Conservation (phyloP, 2,329 filamentous ascomycete species). For the Passalora sequoiae region DNA sequence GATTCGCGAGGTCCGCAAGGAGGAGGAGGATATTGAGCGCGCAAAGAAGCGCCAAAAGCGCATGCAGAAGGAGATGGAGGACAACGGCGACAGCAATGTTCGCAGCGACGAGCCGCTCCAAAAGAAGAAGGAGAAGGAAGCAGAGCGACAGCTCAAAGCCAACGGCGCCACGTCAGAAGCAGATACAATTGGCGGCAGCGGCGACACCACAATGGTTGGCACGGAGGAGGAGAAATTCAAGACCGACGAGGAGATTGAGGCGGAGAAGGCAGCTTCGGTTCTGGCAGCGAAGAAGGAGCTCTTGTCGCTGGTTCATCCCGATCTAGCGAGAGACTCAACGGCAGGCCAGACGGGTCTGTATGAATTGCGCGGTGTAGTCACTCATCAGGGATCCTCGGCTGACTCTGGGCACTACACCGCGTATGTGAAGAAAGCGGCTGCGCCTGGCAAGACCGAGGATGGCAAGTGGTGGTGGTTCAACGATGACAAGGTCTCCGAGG, state of each 20-base stretch:
- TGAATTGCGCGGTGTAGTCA: constrained; percentile 88
- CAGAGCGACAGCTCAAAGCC: constrained; percentile 40
- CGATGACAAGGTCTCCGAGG: constrained; percentile 93
- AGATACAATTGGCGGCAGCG: constrained; percentile 48
- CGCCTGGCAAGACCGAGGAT: constrained; percentile 77
- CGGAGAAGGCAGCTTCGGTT: constrained; percentile 71
- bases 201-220: constrained; percentile 69
- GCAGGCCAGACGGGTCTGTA: constrained; percentile 93
- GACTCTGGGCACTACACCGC: constrained; percentile 98
- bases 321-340: constrained; percentile 69
- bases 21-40: constrained; percentile 87
- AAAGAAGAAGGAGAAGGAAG: constrained; percentile 77
- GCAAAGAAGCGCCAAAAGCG: constrained; percentile 87
- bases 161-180: constrained; percentile 35
- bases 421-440: constrained; percentile 91
- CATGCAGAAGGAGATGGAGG: constrained; percentile 52
- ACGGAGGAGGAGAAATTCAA: constrained; percentile 81
- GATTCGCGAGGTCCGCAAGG: constrained; percentile 89
- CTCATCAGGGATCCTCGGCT: constrained; percentile 92
- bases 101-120: constrained; percentile 63
- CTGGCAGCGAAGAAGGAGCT: constrained; percentile 83
- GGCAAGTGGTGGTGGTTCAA: constrained; percentile 99
- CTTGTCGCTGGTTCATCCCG: constrained; percentile 67
- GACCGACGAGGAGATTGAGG: constrained; percentile 88
- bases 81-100: constrained; percentile 35